These are phyloP conservation scores for Ramaria sp. DNA, from an alignment of 768 basidiomycete genomes.

Conservation along the genomic window DNA sequence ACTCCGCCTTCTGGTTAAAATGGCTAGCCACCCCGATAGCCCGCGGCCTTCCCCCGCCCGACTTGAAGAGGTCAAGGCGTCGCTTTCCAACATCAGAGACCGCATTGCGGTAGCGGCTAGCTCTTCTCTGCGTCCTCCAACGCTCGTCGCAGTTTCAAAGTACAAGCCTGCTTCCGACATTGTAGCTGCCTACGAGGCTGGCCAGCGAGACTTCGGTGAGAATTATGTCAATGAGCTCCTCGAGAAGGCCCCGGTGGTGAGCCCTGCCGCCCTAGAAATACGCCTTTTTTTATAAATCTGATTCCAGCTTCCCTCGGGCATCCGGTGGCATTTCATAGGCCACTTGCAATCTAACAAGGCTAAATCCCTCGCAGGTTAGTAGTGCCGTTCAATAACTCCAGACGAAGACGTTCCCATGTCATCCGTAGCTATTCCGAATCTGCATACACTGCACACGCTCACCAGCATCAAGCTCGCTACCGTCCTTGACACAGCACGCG, in stretches of 20 bases:
- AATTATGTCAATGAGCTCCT: constrained; percentile 93
- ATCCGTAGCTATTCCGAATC: constrained; percentile 69
- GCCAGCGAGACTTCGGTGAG: constrained; percentile 91
- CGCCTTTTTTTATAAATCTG: background rate
- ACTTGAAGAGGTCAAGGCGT: constrained; percentile 38
- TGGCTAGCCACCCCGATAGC: background rate
- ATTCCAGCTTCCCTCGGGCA: constrained; percentile 68
- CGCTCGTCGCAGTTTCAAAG: constrained; percentile 86
- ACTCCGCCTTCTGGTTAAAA: background rate
- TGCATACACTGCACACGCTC: constrained; percentile 80
- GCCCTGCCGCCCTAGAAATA: constrained; percentile 15
- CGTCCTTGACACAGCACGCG: constrained; percentile 64
- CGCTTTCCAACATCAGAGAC: constrained; percentile 39
- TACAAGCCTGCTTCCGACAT: constrained; percentile 86
- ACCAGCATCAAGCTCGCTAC: constrained; percentile 73
- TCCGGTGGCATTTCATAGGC: constrained; percentile 97
- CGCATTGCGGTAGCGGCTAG: constrained; percentile 32
- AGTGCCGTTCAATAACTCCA: constrained; percentile 8
- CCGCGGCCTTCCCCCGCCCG: constrained; percentile 28
- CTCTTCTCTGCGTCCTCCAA: constrained; percentile 19
- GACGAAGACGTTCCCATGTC: background rate
- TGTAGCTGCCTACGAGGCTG: constrained; percentile 65
- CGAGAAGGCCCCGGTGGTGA: constrained; percentile 68
- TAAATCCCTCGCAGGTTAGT: constrained; percentile 71
- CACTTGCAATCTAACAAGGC: constrained; percentile 89